phyloP scores from a whole-genome alignment of 371 early-diverging fungal species.

The Mucor plumbeus region DNA sequence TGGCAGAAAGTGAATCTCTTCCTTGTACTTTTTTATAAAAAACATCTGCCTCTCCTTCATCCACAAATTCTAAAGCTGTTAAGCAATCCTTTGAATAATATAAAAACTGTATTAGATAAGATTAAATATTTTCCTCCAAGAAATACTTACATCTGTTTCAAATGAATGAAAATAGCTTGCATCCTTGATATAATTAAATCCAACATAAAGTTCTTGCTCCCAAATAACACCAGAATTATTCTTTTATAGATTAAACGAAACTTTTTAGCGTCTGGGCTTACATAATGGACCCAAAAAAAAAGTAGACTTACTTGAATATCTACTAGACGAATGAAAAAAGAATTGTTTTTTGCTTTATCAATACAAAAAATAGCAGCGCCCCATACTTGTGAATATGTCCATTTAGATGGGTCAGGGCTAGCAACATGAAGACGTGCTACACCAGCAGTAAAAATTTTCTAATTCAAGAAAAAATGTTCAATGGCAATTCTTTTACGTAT shows the following conservation, averaged over 20 bases:
- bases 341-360: slow-evolving; percentile 60
- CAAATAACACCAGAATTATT: slow-evolving; percentile 69
- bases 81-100: slow-evolving; percentile 58
- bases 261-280: not conserved
- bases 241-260: slow-evolving; percentile 23
- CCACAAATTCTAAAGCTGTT: slow-evolving; percentile 87
- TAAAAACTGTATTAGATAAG: not conserved
- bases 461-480: slow-evolving; percentile 7
- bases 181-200: slow-evolving; percentile 77
- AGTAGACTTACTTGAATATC: slow-evolving; percentile 67
- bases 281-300: not conserved
- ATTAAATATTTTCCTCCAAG: not conserved
- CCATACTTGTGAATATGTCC: slow-evolving; percentile 77
- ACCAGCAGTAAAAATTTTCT: slow-evolving; percentile 85
- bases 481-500: not conserved
- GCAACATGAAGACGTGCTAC: slow-evolving; percentile 86
- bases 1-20: slow-evolving; percentile 51
- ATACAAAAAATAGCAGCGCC: slow-evolving; percentile 80
- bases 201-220: slow-evolving; percentile 82
- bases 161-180: slow-evolving; percentile 86
- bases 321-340: slow-evolving; percentile 78
- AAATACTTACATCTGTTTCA: slow-evolving; percentile 72
- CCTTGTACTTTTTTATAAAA: slow-evolving; percentile 75
- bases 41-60: slow-evolving; percentile 78
- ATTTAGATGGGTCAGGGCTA: slow-evolving; percentile 68